A percentile compares a stretch with the other conserved stretches of the same genome.
These are phyloP conservation scores for Microbotryum lychnidis-dioicae DNA, from an alignment of 1,284 basidiomycete species.

Conservation along the genomic window DNA sequence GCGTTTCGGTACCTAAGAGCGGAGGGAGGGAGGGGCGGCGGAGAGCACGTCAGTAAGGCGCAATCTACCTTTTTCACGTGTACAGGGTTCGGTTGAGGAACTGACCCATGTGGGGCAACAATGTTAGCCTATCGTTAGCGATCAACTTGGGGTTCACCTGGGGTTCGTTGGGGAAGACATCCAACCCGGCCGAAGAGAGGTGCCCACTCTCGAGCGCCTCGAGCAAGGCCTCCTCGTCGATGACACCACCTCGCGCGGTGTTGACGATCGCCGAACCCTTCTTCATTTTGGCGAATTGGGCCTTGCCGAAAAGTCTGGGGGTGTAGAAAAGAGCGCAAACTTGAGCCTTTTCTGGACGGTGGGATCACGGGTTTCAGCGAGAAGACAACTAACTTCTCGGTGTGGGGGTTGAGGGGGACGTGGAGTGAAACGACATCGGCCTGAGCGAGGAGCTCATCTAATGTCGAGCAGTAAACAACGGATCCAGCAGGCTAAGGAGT, in stretches of 20 bases:
- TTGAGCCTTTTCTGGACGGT: conserved; percentile 49
- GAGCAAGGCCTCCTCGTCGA: conserved; percentile 29
- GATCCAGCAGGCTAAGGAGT: background rate
- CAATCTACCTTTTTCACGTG: no score
- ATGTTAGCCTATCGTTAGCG: conserved; percentile 66
- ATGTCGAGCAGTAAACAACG: conserved; percentile 51
- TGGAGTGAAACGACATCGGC: conserved; percentile 61
- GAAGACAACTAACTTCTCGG: conserved; percentile 46
- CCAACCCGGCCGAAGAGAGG: conserved; percentile 24
- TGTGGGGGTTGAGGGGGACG: conserved; percentile 53
- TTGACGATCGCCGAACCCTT: conserved; percentile 58
- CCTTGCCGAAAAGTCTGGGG: conserved; percentile 56
- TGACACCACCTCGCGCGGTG: conserved; percentile 28
- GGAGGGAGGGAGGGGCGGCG: no score
- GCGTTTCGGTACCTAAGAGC: conserved; percentile 56
- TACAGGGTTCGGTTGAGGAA: background rate
- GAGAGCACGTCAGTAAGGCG: background rate
- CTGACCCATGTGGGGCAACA: conserved; percentile 75
- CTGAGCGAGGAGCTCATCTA: conserved; percentile 62
- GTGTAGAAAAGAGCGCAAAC: no score
- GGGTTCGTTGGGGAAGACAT: conserved; percentile 51
- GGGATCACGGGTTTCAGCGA: no score
- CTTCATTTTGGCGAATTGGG: conserved; percentile 70
- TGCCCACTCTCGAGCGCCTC: conserved; percentile 28
- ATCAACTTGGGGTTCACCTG: conserved; percentile 69